Evolutionary conservation across 139 green algal genomes (phyloP).

Genomic region (Picochlorum sp.): DNA sequence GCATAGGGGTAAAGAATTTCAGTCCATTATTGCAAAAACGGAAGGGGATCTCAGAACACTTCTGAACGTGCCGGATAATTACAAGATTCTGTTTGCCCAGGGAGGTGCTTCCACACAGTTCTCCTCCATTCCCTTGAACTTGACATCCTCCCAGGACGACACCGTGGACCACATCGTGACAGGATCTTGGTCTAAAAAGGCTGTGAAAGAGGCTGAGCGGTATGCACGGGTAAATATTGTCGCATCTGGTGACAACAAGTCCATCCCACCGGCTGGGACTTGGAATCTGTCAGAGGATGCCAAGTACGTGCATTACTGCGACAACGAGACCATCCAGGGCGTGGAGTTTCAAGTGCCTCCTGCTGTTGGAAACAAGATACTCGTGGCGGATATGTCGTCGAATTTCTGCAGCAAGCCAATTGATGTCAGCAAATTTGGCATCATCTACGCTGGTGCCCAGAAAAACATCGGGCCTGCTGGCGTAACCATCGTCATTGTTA

Average conservation of each 20-base stretch:
- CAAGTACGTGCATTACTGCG: conserved; percentile 97
- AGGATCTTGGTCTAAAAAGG: conserved; percentile 92
- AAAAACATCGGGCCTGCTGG: conserved; percentile 97
- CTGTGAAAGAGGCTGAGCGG: conserved; percentile 77
- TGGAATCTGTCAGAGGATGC: conserved; percentile 80
- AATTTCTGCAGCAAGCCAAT: conserved; percentile 97
- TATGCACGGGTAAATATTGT: conserved; percentile 64
- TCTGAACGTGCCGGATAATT: conserved; percentile 89
- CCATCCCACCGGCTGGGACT: conserved; percentile 47
- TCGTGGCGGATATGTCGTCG: conserved; percentile 94
- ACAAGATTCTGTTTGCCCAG: conserved; percentile 89
- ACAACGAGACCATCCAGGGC: conserved; percentile 98
- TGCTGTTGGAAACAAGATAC: conserved; percentile 47
- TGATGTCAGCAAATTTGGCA: conserved; percentile 90
- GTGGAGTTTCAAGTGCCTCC: conserved; percentile 95
- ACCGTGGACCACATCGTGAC: conserved; percentile 91
- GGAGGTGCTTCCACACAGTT: conserved; percentile 93
- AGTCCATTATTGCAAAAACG: conserved; percentile 76
- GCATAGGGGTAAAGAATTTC: conserved; percentile 94
- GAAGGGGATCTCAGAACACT: conserved; percentile 88
- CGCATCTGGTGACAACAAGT: conserved; percentile 83
- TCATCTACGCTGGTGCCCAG: conserved; percentile 97
- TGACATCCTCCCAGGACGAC: conserved; percentile 51
- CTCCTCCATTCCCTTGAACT: conserved; percentile 87
- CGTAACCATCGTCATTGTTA: conserved; percentile 90